Evolutionary conservation across 768 basidiomycete genomes (phyloP).

Genomic region (Mycena haematopus): DNA sequence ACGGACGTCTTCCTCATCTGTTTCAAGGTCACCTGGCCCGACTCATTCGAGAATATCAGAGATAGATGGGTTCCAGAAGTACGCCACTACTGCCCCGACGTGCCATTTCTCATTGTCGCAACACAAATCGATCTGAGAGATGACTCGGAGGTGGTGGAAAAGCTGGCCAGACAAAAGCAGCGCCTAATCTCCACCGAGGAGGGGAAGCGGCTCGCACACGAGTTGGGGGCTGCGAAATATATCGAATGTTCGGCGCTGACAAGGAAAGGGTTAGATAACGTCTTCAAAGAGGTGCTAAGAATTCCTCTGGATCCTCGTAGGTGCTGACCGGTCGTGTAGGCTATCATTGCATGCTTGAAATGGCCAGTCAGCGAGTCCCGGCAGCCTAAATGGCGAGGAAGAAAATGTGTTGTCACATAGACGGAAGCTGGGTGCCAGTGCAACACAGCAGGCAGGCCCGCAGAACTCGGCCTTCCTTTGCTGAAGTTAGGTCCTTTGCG

Average conservation of each 20-base stretch:
- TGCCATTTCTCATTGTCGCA: constrained; percentile 98
- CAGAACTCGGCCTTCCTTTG: no score
- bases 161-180: constrained; percentile 96
- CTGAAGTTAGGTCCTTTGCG: no score
- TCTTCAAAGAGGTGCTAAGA: constrained; percentile 92
- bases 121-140: constrained; percentile 98
- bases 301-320: not conserved
- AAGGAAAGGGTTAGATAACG: constrained; percentile 99
- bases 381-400: not conserved
- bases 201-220: constrained; percentile 94
- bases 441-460: no score
- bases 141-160: constrained; percentile 91
- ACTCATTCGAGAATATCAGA: constrained; percentile 99
- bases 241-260: constrained; percentile 99
- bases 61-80: constrained; percentile 99
- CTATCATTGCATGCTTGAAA: not conserved
- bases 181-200: constrained; percentile 85
- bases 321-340: not conserved
- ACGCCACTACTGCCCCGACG: constrained; percentile 98
- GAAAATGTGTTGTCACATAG: not conserved
- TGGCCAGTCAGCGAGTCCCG: not conserved
- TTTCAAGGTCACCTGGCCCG: constrained; percentile 97
- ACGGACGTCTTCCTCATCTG: constrained; percentile 99
- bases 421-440: not conserved
- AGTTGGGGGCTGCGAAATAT: constrained; percentile 98